phyloP scores from a whole-genome alignment of 768 basidiomycete species.

The Lactifluus hygrophoroides region DNA sequence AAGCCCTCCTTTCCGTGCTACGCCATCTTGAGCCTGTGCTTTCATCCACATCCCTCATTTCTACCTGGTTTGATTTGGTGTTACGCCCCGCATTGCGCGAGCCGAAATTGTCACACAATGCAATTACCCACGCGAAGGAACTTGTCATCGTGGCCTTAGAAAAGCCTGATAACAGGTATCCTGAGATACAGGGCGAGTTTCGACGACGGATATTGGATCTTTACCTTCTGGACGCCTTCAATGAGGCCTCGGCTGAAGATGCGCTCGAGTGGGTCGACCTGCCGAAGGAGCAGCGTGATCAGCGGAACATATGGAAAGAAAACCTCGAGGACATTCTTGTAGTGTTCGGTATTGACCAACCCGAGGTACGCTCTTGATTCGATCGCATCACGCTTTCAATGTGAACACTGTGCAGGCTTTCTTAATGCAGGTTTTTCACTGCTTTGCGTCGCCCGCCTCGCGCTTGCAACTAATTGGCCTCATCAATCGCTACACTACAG shows the following conservation, averaged over 20 bases:
- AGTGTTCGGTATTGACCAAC: constrained; percentile 50
- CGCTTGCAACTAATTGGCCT: constrained; percentile 66
- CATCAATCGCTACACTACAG: constrained; percentile 52
- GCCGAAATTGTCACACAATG: constrained; percentile 50
- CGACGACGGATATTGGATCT: constrained; percentile 61
- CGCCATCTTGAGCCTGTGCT: constrained; percentile 54
- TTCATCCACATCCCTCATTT: constrained; percentile 57
- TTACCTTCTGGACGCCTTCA: constrained; percentile 69
- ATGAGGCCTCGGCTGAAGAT: constrained; percentile 66
- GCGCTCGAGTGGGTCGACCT: constrained; percentile 67
- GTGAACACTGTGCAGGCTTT: constrained; percentile 42
- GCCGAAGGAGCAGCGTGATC: constrained; percentile 51
- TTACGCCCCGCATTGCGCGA: constrained; percentile 72
- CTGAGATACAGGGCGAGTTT: constrained; percentile 54
- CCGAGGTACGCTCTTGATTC: constrained; percentile 43
- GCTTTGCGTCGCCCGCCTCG: constrained; percentile 50
- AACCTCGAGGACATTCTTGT: constrained; percentile 74
- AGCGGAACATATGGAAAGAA: constrained; percentile 58
- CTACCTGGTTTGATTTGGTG: constrained; percentile 74
- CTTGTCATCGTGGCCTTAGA: constrained; percentile 57
- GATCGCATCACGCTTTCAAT: not conserved
- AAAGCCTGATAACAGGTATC: constrained; percentile 34
- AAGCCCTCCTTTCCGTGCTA: constrained; percentile 59
- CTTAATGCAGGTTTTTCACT: constrained; percentile 54
- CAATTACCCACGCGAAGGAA: constrained; percentile 61